Base-by-base conservation (phyloP, 2,329 filamentous ascomycete genomes). In the Pseudogymnoascus sp. region DNA sequence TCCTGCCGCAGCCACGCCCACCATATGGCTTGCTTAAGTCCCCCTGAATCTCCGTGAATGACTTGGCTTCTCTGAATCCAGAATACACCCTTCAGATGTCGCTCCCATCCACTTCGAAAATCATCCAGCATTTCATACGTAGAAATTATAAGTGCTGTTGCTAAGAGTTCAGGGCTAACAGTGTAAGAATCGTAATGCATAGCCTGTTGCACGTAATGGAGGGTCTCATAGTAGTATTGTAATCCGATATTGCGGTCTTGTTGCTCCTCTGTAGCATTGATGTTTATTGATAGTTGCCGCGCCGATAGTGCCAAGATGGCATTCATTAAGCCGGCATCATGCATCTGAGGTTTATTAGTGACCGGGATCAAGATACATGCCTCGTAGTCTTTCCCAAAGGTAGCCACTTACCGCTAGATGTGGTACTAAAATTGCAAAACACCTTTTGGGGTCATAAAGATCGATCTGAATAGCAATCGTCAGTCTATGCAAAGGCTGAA, bases 1-100 rank as follows among this genome's bases (percentile, higher is more conserved):
- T 88, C 85, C 68, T 88, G 85, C n/a, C 83, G 76, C 3, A 87
- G 73, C 85, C 84, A 88, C 0, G 81, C 79, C 84, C 85, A 88
- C 85, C 84, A 87, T 0, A 83, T 81, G 0, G 83, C 81, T 65
- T 81, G 79, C 43, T 81, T 76, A 0, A 87, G 73, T 0, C 83
- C 82, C 0, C 80, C 79, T 0, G 78, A 81, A 59, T 83, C 83
- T 1, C 83, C 84, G 62, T 87, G 78, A 49, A 85, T 84, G 58
- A 84, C 78, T 61, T 84, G 82, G 0, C 80, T 83, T n/a, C 83
- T 74, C 63, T 86, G 81, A 14, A 87, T 87, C 81, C 84, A 86
- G 66, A 87, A 88, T 0, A 86, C 83, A 0, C 84, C 84, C 68
- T 86, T 82, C 0, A 87, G 74, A 68, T 88, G 84, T 2, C 82